Evolutionary conservation across 345 rosid genomes (phyloP).

Genomic region (Ricinus communis): DNA sequence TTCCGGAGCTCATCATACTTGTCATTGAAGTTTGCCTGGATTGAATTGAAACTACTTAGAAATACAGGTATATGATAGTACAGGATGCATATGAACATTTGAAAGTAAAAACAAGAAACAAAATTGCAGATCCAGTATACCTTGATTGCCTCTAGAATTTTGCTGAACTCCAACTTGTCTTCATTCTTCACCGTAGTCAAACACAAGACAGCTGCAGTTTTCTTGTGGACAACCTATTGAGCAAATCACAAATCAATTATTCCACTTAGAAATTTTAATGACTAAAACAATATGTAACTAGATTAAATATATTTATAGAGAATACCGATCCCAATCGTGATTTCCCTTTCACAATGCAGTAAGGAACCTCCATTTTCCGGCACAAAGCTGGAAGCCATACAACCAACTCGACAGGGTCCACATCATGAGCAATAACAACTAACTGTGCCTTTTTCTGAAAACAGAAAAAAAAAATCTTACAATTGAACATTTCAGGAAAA

Average conservation of each 20-base stretch:
- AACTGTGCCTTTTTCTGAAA: conserved; percentile 68
- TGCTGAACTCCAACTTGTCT: conserved; percentile 75
- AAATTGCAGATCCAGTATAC: conserved; percentile 19
- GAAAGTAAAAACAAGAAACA: too few species aligned
- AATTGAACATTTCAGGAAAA: not conserved
- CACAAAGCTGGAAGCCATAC: conserved; percentile 82
- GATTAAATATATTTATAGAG: not conserved
- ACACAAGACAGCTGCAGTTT: conserved; percentile 71
- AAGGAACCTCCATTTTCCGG: conserved; percentile 83
- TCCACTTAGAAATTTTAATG: not conserved
- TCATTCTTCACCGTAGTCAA: conserved; percentile 72
- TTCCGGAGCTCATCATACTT: too few species aligned
- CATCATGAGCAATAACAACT: conserved; percentile 86
- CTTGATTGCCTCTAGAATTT: conserved; percentile 71
- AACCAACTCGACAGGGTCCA: conserved; percentile 80
- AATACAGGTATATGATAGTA: too few species aligned
- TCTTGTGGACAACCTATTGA: conserved; percentile 65
- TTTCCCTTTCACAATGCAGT: conserved; percentile 77
- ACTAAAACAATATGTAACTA: too few species aligned
- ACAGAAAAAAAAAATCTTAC: not conserved
- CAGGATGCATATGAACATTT: too few species aligned
- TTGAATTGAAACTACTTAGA: too few species aligned
- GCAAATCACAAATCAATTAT: not conserved
- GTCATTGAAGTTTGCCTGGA: too few species aligned
- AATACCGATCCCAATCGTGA: conserved; percentile 67